Percentiles rank a stretch among this genome's conserved stretches.
Evolutionary conservation across 2,329 filamentous ascomycete genomes (phyloP).

Genomic region (Aspergillus hiratsukae): DNA sequence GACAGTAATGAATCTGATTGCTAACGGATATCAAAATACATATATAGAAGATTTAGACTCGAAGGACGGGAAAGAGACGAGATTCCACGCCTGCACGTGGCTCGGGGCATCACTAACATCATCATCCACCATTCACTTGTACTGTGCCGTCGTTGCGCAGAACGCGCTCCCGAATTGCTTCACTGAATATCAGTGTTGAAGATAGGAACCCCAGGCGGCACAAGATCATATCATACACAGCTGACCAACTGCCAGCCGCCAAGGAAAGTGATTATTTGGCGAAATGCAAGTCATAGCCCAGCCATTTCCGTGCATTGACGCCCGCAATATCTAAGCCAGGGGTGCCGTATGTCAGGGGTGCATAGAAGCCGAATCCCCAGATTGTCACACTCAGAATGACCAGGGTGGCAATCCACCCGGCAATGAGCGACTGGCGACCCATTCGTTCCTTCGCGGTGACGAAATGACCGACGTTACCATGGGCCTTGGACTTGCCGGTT

Average conservation of each 20-base stretch:
- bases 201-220: neutral
- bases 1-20: neutral
- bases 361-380: constrained; percentile 86
- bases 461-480: constrained; percentile 49
- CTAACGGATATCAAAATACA: neutral
- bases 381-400: constrained; percentile 66
- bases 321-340: constrained; percentile 77
- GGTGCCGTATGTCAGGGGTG: constrained; percentile 91
- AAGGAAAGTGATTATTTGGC: constrained; percentile 65
- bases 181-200: neutral
- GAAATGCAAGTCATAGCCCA: constrained; percentile 96
- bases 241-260: neutral
- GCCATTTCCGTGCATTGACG: constrained; percentile 84
- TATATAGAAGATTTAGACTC: neutral
- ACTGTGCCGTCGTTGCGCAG: too few relatives aligned
- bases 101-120: neutral
- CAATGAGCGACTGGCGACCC: constrained; percentile 69
- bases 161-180: neutral
- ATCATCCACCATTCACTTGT: neutral
- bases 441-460: constrained; percentile 78
- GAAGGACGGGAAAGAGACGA: neutral
- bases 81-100: neutral
- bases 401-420: constrained; percentile 71
- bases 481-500: constrained; percentile 39
- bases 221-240: neutral